A percentile compares a stretch with the other conserved stretches of the same genome.
Evolutionary conservation across 2,329 filamentous ascomycete species (phyloP).

Genomic region (Aspergillus sp.): DNA sequence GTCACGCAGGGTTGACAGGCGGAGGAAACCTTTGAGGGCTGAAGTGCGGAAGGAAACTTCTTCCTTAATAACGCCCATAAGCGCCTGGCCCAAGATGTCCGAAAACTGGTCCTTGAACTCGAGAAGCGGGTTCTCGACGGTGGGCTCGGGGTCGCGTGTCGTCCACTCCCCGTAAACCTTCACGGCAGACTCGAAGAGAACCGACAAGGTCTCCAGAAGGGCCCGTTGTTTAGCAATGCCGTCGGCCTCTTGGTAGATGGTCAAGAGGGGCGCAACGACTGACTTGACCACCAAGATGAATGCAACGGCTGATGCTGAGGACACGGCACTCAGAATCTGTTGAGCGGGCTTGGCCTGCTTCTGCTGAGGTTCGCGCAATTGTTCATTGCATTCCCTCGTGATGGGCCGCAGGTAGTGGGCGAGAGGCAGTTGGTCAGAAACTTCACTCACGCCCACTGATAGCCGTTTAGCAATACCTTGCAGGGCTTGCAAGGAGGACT

Average conservation of each 20-base stretch:
- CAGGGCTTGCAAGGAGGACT: constrained; percentile 56
- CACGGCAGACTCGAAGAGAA: constrained; percentile 58
- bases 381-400: constrained; percentile 65
- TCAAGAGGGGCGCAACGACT: constrained; percentile 57
- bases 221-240: constrained; percentile 62
- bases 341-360: constrained; percentile 66
- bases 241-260: constrained; percentile 59
- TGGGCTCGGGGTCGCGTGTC: constrained; percentile 35
- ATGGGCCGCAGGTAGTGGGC: constrained; percentile 59
- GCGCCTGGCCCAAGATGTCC: constrained; percentile 54
- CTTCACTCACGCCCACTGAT: constrained; percentile 41
- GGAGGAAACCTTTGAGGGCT: constrained; percentile 47
- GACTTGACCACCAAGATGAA: constrained; percentile 56
- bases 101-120: constrained; percentile 52
- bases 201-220: constrained; percentile 59
- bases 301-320: constrained; percentile 53
- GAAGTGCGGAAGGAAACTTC: constrained; percentile 50
- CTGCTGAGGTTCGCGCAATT: constrained; percentile 65
- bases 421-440: constrained; percentile 43
- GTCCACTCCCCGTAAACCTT: constrained; percentile 57
- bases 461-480: constrained; percentile 56
- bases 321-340: constrained; percentile 57
- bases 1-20: constrained; percentile 44
- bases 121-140: constrained; percentile 41
- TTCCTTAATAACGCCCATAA: constrained; percentile 52